Evolutionary conservation across 148 eudicot genomes (phyloP).

Genomic region (Drosera capensis): DNA sequence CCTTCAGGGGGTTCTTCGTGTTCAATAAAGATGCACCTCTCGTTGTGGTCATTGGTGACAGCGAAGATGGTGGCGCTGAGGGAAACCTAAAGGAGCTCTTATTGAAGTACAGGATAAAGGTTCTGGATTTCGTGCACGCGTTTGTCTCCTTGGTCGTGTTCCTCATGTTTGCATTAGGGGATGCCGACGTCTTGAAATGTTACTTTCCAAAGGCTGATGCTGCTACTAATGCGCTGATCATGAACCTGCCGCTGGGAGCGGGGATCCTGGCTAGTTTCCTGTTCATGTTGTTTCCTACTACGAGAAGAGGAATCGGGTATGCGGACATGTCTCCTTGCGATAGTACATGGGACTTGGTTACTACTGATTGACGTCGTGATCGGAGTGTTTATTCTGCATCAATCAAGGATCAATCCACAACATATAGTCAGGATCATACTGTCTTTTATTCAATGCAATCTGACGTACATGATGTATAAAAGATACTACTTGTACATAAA

Average conservation of each 20-base stretch:
- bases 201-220: constrained; percentile 11
- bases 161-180: constrained; percentile 27
- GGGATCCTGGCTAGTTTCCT: constrained; percentile 38
- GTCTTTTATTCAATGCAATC: too few relatives aligned
- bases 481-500: too few relatives aligned
- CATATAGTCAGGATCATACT: too few relatives aligned
- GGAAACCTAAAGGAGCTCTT: constrained; percentile 1
- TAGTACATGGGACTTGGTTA: not conserved
- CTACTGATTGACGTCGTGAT: too few relatives aligned
- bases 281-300: constrained; percentile 48
- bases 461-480: too few relatives aligned
- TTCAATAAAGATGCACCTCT: too few relatives aligned
- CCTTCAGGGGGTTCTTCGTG: constrained; percentile 28
- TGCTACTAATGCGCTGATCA: constrained; percentile 13
- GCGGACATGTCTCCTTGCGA: constrained; percentile 13
- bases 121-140: constrained; percentile 35
- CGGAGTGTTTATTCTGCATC: too few relatives aligned
- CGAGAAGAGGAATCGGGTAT: constrained; percentile 44
- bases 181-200: constrained; percentile 20
- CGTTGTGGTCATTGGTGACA: constrained; percentile 1
- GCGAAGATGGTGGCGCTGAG: constrained; percentile 5
- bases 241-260: constrained; percentile 34
- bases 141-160: constrained; percentile 32
- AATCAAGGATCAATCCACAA: too few relatives aligned
- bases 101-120: constrained; percentile 15